Evolutionary conservation across 306 rosid genomes (phyloP).

Genomic region (Pyrus betulifolia): DNA sequence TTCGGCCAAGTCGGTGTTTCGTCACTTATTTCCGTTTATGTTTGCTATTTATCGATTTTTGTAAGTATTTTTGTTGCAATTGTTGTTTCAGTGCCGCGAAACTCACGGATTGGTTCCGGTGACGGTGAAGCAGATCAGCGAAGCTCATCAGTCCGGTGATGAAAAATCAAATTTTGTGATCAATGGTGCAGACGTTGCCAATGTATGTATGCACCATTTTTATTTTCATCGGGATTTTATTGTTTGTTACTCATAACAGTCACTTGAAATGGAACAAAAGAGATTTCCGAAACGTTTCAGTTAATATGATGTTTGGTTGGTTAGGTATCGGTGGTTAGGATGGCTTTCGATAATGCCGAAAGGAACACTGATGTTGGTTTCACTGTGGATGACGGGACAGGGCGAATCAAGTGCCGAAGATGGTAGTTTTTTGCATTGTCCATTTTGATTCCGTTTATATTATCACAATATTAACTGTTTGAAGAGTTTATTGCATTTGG

Average conservation of each 20-base stretch:
- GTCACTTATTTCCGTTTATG: neutral
- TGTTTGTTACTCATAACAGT: neutral
- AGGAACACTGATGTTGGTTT: slow-evolving; percentile 67
- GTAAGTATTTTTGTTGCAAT: neutral
- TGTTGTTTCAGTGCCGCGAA: slow-evolving; percentile 44
- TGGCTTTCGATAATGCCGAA: slow-evolving; percentile 66
- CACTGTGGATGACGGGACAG: slow-evolving; percentile 79
- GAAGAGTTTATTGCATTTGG: neutral
- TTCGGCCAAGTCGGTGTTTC: neutral
- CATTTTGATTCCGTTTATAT: neutral
- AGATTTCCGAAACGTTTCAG: neutral
- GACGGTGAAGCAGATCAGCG: slow-evolving; percentile 87
- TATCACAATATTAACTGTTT: neutral
- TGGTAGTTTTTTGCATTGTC: slow-evolving; percentile 38
- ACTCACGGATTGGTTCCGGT: slow-evolving; percentile 73
- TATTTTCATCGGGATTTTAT: neutral
- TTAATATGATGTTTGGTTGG: neutral
- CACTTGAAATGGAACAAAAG: neutral
- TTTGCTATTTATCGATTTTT: neutral
- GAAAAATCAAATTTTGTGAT: slow-evolving; percentile 73
- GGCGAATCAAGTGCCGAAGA: slow-evolving; percentile 74
- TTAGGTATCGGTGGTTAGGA: slow-evolving; percentile 51
- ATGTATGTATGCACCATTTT: slow-evolving; percentile 33
- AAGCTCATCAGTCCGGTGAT: slow-evolving; percentile 72
- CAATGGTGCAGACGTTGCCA: slow-evolving; percentile 65